Conservation (phyloP, 164 flowering plant species). For the Vitis cinerea region DNA sequence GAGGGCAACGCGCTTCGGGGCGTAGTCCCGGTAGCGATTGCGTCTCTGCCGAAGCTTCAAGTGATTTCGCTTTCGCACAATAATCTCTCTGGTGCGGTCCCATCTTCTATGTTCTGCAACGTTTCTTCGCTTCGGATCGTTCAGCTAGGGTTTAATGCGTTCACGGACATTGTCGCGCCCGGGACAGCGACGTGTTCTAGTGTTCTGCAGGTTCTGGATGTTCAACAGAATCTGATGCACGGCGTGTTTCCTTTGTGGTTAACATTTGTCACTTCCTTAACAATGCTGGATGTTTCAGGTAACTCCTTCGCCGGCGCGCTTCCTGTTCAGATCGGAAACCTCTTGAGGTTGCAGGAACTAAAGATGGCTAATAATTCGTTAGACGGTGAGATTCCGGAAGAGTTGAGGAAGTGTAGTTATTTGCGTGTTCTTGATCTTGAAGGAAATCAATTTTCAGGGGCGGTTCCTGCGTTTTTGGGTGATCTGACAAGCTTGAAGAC, state of each 20-base stretch:
- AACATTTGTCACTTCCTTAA: constrained; percentile 35
- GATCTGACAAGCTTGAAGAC: constrained; percentile 31
- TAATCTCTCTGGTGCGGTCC: constrained; percentile 59
- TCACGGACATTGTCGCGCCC: constrained; percentile 55
- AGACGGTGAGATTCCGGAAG: constrained; percentile 38
- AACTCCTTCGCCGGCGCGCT: constrained; percentile 48
- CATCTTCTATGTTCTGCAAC: constrained; percentile 45
- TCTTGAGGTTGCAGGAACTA: constrained; percentile 52
- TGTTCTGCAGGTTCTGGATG: constrained; percentile 54
- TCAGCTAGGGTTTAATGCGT: constrained; percentile 61
- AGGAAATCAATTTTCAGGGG: constrained; percentile 43
- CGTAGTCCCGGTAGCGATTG: constrained; percentile 61
- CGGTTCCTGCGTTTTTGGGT: constrained; percentile 35
- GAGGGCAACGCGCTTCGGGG: constrained; percentile 63
- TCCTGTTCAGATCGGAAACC: constrained; percentile 43
- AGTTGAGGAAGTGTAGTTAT: constrained; percentile 33
- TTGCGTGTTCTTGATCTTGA: constrained; percentile 41
- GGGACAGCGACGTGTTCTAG: constrained; percentile 26
- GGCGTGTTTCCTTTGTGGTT: constrained; percentile 67
- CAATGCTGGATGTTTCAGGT: constrained; percentile 43
- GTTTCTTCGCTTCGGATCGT: constrained; percentile 50
- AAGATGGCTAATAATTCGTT: constrained; percentile 56
- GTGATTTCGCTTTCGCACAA: constrained; percentile 67
- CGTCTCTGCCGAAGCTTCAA: constrained; percentile 49
- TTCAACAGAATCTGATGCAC: constrained; percentile 52